Base-by-base conservation (phyloP, 495 filamentous ascomycete genomes). In the Lichenothelia convexa region DNA sequence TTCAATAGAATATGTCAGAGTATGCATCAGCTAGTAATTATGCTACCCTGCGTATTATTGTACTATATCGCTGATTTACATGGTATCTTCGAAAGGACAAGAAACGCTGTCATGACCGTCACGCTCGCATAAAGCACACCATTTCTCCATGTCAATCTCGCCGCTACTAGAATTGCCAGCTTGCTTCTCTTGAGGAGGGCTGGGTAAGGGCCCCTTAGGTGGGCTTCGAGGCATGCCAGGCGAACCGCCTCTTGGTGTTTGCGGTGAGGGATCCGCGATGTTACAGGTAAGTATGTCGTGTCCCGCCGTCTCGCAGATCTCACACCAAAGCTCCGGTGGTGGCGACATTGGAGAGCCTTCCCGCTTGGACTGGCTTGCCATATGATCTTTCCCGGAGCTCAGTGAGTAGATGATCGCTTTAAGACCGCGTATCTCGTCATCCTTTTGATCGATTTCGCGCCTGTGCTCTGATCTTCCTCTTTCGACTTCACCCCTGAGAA, bases 291-390 rank as follows among this genome's bases (percentile, higher is more conserved):
- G 58, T 42, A 95, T 92, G 44, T 95, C 87, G 46, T 95, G 87
- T 12, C 87, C 87, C n/a, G 67, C 64, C 2, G 78, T 80, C 56
- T 95, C 87, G 55, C 87, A 93, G 34, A 95, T 86, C 58, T 95
- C 87, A 59, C 87, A 95, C 81, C 86, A 93, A 40, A 86, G 65
- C n/a, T n/a, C n/a, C n/a, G n/a, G n/a, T n/a, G n/a, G n/a, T n/a
- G n/a, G n/a, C n/a, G n/a, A n/a, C n/a, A n/a, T n/a, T n/a, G n/a
- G 75, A 34, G 57, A 62, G 7, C 62, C 66, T 50, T 87, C 92
- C 32, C 58, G 67, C 24, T 86, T 78, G 1, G 82, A 57, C 8
- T 74, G 58, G 12, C 62, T 65, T 47, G 79, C 73, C 5, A 87
- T 62, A 42, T 91, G 83, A 31, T 74, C 63, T 17, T 91, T 65